Base-by-base conservation (phyloP, 2,329 filamentous ascomycete species). In the Talaromyces sp. region DNA sequence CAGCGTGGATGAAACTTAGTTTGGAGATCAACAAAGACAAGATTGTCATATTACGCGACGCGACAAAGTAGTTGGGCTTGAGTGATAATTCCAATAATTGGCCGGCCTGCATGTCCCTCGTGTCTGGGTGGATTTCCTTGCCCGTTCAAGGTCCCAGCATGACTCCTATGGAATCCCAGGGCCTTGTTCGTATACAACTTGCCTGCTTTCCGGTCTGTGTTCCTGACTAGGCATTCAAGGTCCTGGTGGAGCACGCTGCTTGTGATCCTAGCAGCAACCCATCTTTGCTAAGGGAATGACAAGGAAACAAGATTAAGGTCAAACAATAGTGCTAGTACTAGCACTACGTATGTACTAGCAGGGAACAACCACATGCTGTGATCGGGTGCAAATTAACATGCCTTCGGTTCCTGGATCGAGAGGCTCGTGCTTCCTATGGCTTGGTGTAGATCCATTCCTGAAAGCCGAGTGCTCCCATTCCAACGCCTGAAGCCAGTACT, bases 401-500 rank as follows among this genome's bases (percentile, higher is more conserved):
- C 60, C 60, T 58, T 10, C 17, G 39, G 61, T 63, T 53, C 61
- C 58, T 58, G 62, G 55, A 59, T 54, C 51, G 33, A 51, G 55
- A 30, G 52, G 55, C 51, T 56, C 36, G 59, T 58, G 55, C 42
- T 55, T 44, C 52, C 11, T 39, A 55, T 51, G 44, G 44, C 33
- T 59, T 32, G 22, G 7, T 60, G 68, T 59, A 65, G 66, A 70
- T 70, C 67, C 69, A 70, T 70, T 68, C 69, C 68, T 19, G 30
- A 55, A n/a, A 15, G 17, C 33, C 22, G 39, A 51, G 42, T 66
- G 66, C 25, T 62, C 36, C 49, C 59, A 62, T 60, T 61, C 56
- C 33, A 58, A 52, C 49, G 28, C 59, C 55, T 53, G 47, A 59
- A 58, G 55, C 44, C 52, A 25, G 55, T 25, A 44, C 52, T 62